phyloP scores from a whole-genome alignment of 495 filamentous ascomycete genomes.

The Staphylotrichum longicolle region DNA sequence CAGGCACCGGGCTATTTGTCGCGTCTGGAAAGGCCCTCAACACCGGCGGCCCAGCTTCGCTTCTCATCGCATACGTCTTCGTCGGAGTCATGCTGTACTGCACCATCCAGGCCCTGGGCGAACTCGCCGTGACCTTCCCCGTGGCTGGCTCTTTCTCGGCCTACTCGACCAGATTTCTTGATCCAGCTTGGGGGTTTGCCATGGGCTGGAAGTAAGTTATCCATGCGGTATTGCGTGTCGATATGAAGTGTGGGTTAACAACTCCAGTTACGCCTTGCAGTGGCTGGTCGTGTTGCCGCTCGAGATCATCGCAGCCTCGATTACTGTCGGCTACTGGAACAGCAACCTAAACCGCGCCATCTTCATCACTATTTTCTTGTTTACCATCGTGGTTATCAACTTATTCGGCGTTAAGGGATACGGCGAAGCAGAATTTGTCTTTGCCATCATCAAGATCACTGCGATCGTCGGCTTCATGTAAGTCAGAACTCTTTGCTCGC shows the following conservation, averaged over 20 bases:
- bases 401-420: conserved; percentile 84
- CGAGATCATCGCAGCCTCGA: conserved; percentile 86
- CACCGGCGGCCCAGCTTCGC: conserved; percentile 77
- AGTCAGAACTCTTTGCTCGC: conserved; percentile 26
- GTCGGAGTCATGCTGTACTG: conserved; percentile 92
- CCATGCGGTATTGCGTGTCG: background rate
- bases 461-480: conserved; percentile 88
- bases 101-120: conserved; percentile 87
- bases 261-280: conserved; percentile 72
- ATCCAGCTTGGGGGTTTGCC: conserved; percentile 95
- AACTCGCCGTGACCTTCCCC: conserved; percentile 88
- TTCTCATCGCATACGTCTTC: conserved; percentile 77
- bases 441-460: conserved; percentile 79
- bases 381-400: conserved; percentile 74
- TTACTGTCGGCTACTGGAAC: conserved; percentile 87
- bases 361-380: conserved; percentile 83
- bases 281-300: conserved; percentile 88
- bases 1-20: conserved; percentile 81
- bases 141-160: conserved; percentile 90
- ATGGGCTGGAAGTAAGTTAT: conserved; percentile 87
- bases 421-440: conserved; percentile 88
- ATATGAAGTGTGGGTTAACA: background rate
- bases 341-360: conserved; percentile 63
- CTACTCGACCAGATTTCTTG: conserved; percentile 88
- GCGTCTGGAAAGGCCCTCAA: conserved; percentile 76